Evolutionary conservation across 2,329 filamentous ascomycete species (phyloP), one percentile per base, ranked within the genome.

Genomic region (Trichophyton verrucosum): DNA sequence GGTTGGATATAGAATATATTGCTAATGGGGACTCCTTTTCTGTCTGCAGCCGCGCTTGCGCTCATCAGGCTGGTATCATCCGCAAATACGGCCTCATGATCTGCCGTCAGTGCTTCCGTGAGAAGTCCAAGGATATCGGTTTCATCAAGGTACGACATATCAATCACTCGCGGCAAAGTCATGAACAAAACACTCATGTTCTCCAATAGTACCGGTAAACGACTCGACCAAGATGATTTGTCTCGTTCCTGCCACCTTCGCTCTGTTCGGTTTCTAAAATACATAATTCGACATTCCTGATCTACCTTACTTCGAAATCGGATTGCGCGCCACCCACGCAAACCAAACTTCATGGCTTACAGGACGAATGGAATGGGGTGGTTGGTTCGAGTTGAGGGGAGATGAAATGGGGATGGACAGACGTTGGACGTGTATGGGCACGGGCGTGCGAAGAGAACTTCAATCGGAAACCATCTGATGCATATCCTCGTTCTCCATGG

Each of bases 41-140:
- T 24, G 6, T 33, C 51, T 61, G 70, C 73, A 89, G 86, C 83
- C 86, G 86, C 75, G 86, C 88, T 76, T 89, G 86, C 89, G 90
- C 91, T 76, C 92, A 99, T 88, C 86, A 85, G 76, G 92, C 94
- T 75, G 94, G 94, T 95, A 86, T 99, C 72, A 96, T 99, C 86
- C 91, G 94, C 84, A 99, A 99, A 84, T 99, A 99, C 83, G 92
- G 94, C 76, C 85, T 96, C 72, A 90, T 95, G 72, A 84, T 86
- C 79, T 86, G 83, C 81, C 82, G 83, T 81, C 72, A 76, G 60
- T 86, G 83, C 81, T 86, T 86, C 81, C 76, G 84, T 70, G 84
- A 86, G 79, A 86, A 86, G 81, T 77, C 78, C 72, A 73, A 75
- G 73, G 83, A 86, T 75, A 86, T 86, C 74, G 84, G 84, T 70